Evolutionary conservation across 2,329 filamentous ascomycete species (phyloP).

Genomic region (Diplocarpon mali): DNA sequence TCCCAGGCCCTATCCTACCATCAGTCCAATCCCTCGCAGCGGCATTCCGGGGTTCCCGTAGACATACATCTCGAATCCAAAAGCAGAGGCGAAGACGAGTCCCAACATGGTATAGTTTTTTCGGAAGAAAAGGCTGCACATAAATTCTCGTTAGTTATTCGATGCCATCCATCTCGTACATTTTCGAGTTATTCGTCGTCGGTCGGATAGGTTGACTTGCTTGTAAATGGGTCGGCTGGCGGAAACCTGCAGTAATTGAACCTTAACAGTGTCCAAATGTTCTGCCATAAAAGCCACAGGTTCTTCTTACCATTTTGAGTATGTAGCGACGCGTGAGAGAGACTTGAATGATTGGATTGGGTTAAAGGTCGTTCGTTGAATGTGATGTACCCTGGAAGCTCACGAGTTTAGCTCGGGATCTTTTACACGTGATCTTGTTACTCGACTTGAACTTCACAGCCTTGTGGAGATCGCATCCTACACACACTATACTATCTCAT

Average conservation of each 20-base stretch:
- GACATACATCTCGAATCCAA: slow-evolving; percentile 86
- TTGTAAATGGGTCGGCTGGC: slow-evolving; percentile 24
- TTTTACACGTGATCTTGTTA: neutral
- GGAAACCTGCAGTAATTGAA: slow-evolving; percentile 25
- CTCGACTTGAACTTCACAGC: neutral
- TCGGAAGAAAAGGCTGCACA: slow-evolving; percentile 65
- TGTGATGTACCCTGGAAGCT: slow-evolving; percentile 14
- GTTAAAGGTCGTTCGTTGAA: slow-evolving; percentile 12
- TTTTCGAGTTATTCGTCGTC: neutral
- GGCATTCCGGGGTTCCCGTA: neutral
- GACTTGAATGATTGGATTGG: slow-evolving; percentile 7
- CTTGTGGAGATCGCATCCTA: neutral
- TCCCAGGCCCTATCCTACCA: slow-evolving; percentile 61
- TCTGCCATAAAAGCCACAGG: neutral
- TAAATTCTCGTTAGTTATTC: slow-evolving; percentile 9
- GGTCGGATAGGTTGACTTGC: slow-evolving; percentile 20
- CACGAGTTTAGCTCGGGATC: neutral
- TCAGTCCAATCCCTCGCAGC: slow-evolving; percentile 7
- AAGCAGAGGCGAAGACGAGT: slow-evolving; percentile 76
- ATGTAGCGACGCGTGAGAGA: slow-evolving; percentile 7
- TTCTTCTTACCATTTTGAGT: slow-evolving; percentile 25
- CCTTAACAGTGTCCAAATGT: slow-evolving; percentile 12
- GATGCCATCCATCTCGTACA: neutral
- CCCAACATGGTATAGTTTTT: slow-evolving; percentile 82
- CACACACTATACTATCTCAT: too few species aligned